Base-by-base conservation (phyloP, 441 rosid species). In the Dalechampia spathulata region DNA sequence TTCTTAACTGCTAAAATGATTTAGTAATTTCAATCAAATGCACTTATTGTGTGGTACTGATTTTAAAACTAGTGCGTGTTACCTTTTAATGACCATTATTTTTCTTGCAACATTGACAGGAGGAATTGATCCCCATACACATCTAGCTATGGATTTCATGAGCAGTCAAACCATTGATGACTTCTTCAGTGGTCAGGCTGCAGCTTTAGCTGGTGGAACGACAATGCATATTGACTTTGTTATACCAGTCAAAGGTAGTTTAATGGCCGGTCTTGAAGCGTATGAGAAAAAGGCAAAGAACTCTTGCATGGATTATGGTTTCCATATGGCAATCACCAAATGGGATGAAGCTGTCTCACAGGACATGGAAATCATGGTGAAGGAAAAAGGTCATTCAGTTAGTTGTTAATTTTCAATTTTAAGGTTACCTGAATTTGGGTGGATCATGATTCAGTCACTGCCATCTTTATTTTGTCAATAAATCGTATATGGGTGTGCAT, bases 171-270 rank as follows among this genome's bases (percentile, higher is more conserved):
- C 96, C 6, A 49, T 83, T 62, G 99, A 92, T 62, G 94, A 92
- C 75, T 92, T 81, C 77, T 86, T 81, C 82, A 89, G 87, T 73
- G 97, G 99, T 65, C 99, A 92, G 77, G 96, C 92, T 66, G 99
- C 99, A 53, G 99, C 99, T 36, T 72, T 89, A 77, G 96, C 99
- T 14, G 97, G 99, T 71, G 99, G 99, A 63, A 92, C 97, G 53
- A 92, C 96, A 41, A 89, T 86, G 99, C 97, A 89, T 62, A 89
- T 92, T 51, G 97, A 92, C 74, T 92, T 89, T 75, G 90, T 80
- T 64, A 77, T 84, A 57, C 99, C 99, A 17, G 77, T 86, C 52
- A 71, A 80, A 62, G 97, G 96, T 15, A 83, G 83, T 70, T 78
- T 89, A 61, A 66, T 49, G 38, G 87, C 95, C 57, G 97, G 97